Evolutionary conservation across 176 grass and related monocot genomes (phyloP).

Genomic region (maize (Zea mays)): Zm-B73-REFERENCE-NAM-5.0 NC_050096.1:14212001-14212500

Average conservation of each 20-base stretch:
- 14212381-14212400: slow-evolving; percentile 90
- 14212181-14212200: slow-evolving; percentile 12
- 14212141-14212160: not conserved
- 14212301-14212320: slow-evolving; percentile 84
- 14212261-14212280: slow-evolving; percentile 18
- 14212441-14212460: slow-evolving; percentile 64
- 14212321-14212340: slow-evolving; percentile 79
- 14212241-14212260: slow-evolving; percentile 30
- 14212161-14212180: not conserved
- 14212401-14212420: slow-evolving; percentile 85
- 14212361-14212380: slow-evolving; percentile 90
- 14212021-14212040: slow-evolving; percentile 70
- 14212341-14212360: slow-evolving; percentile 88
- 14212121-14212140: slow-evolving; percentile 50
- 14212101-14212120: slow-evolving; percentile 94
- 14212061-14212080: slow-evolving; percentile 90
- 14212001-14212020: slow-evolving; percentile 49
- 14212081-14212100: slow-evolving; percentile 82
- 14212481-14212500: not conserved
- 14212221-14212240: not conserved
- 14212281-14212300: slow-evolving; percentile 30
- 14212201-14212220: rapidly evolving
- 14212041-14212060: slow-evolving; percentile 72
- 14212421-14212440: slow-evolving; percentile 77
- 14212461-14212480: slow-evolving; percentile 23